These are phyloP conservation scores for Torulaspora maleeae DNA, from an alignment of 805 yeast species.

Conservation along the genomic window DNA sequence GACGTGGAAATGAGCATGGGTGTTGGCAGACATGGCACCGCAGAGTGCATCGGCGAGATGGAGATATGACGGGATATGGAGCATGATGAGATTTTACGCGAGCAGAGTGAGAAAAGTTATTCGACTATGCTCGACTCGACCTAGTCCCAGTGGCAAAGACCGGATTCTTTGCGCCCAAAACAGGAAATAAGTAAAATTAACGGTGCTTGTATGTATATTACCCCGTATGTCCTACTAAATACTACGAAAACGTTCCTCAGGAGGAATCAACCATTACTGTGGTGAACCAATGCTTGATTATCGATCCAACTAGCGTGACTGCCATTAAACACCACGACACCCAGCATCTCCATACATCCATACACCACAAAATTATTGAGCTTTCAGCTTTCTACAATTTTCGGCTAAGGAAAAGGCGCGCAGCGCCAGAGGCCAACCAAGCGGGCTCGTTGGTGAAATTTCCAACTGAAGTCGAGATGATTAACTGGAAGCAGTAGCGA, in stretches of 20 bases:
- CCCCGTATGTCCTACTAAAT: background rate
- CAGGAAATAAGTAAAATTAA: background rate
- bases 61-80: conserved; percentile 27
- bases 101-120: background rate
- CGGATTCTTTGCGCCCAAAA: background rate
- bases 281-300: too few species aligned
- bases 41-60: conserved; percentile 40
- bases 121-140: background rate
- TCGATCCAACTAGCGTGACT: too few species aligned
- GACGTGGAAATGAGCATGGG: conserved; percentile 25
- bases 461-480: conserved; percentile 5
- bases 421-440: background rate
- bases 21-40: conserved; percentile 29
- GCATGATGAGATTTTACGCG: background rate
- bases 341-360: too few species aligned
- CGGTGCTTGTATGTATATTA: background rate
- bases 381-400: too few species aligned
- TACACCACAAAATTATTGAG: too few species aligned
- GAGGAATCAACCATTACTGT: background rate
- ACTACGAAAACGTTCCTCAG: conserved; percentile 1
- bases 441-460: background rate
- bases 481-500: background rate
- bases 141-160: background rate
- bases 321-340: too few species aligned
- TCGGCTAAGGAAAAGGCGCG: background rate